A percentile compares a stretch with the other conserved stretches of the same genome.
Evolutionary conservation across 208 protist genomes (phyloP).

Genomic region (Tetramitus jugosus): DNA sequence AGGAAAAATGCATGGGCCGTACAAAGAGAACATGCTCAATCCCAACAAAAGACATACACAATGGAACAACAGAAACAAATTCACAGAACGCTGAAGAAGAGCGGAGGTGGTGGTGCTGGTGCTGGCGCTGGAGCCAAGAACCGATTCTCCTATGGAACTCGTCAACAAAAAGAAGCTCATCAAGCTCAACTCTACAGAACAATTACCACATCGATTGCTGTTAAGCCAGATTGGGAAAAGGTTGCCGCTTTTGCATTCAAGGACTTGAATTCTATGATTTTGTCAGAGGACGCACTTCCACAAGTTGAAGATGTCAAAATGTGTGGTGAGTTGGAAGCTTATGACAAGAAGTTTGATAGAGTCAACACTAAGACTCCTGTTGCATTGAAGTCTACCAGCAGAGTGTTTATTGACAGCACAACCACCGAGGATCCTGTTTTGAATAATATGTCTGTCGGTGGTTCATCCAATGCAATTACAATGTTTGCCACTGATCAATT

Average conservation of each 20-base stretch:
- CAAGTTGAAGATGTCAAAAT: background rate
- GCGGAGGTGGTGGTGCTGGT: background rate
- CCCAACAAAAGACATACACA: background rate
- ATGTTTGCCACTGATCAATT: slow-evolving; percentile 1
- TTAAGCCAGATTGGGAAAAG: background rate
- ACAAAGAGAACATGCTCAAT: background rate
- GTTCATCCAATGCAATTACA: no score
- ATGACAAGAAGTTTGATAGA: slow-evolving; percentile 18
- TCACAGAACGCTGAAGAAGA: background rate
- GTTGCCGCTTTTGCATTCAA: background rate
- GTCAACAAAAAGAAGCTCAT: background rate
- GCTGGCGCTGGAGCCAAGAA: background rate
- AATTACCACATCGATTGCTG: no score
- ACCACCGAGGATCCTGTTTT: background rate
- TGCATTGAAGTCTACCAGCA: background rate
- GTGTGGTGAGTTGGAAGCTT: background rate
- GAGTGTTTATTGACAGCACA: background rate
- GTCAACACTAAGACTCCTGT: background rate
- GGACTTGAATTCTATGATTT: background rate
- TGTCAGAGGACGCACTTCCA: background rate
- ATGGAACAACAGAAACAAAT: background rate
- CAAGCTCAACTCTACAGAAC: background rate
- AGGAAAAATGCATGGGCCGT: background rate
- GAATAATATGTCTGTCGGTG: background rate
- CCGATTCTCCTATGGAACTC: background rate